Evolutionary conservation across 495 filamentous ascomycete genomes (phyloP).

Genomic region (Penicillium paradoxum): DNA sequence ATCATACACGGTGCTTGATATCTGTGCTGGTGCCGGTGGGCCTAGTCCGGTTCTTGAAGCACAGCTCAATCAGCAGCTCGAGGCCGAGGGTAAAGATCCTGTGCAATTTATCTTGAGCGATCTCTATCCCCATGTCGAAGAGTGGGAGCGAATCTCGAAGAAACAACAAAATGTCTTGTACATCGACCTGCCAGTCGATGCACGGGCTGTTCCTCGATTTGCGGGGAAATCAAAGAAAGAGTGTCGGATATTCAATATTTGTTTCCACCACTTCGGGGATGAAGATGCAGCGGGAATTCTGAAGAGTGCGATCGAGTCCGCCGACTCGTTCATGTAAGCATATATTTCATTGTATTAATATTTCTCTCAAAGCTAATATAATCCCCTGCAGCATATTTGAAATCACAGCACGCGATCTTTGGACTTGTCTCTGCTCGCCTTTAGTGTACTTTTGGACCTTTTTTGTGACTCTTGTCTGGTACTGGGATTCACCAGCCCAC

Average conservation of each 20-base stretch:
- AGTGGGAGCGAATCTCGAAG: constrained; percentile 52
- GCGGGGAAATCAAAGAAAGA: constrained; percentile 19
- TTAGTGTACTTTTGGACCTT: constrained; percentile 51
- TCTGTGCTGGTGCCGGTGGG: constrained; percentile 69
- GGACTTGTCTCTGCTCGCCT: constrained; percentile 49
- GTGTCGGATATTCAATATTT: constrained; percentile 65
- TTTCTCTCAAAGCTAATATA: not conserved
- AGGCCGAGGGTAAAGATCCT: constrained; percentile 18
- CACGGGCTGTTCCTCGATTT: constrained; percentile 38
- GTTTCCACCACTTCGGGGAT: constrained; percentile 75
- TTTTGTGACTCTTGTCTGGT: constrained; percentile 53
- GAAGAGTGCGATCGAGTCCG: constrained; percentile 55
- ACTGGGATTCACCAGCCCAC: constrained; percentile 53
- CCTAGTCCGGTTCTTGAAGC: constrained; percentile 60
- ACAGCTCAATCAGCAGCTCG: constrained; percentile 45
- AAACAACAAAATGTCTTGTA: constrained; percentile 51
- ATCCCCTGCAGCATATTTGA: constrained; percentile 56
- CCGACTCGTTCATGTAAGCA: constrained; percentile 58
- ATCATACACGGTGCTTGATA: constrained; percentile 60
- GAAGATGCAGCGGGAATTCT: constrained; percentile 52
- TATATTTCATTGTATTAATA: not conserved
- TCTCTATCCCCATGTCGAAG: constrained; percentile 58
- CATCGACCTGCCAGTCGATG: constrained; percentile 56
- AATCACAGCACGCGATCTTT: constrained; percentile 56
- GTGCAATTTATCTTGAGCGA: constrained; percentile 67